Evolutionary conservation across 2,329 filamentous ascomycete species (phyloP).

Genomic region (Trichocomaceae sp.): DNA sequence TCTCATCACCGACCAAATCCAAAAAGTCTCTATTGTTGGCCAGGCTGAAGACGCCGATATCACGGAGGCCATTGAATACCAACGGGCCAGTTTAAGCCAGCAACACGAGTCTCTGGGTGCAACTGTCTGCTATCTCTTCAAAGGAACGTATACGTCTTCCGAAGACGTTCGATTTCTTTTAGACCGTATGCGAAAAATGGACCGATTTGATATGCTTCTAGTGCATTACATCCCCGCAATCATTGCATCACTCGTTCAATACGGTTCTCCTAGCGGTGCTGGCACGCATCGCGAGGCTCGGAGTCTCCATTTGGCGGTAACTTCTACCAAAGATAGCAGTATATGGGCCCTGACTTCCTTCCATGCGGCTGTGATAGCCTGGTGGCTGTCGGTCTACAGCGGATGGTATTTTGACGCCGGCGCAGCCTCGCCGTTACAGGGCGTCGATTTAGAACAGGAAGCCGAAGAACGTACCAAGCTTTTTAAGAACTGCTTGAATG

Average conservation of each 20-base stretch:
- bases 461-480: constrained; percentile 63
- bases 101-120: constrained; percentile 85
- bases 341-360: constrained; percentile 68
- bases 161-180: constrained; percentile 71
- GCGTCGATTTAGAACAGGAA: constrained; percentile 60
- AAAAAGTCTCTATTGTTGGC: constrained; percentile 68
- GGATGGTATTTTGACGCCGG: constrained; percentile 76
- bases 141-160: constrained; percentile 62
- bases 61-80: constrained; percentile 71
- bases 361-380: constrained; percentile 69
- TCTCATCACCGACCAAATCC: constrained; percentile 66
- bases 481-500: constrained; percentile 71
- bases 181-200: constrained; percentile 58
- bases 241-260: constrained; percentile 67
- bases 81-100: constrained; percentile 70
- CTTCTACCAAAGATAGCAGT: constrained; percentile 59
- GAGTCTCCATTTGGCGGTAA: constrained; percentile 62
- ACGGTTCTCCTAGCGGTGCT: constrained; percentile 69
- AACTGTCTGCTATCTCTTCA: constrained; percentile 72
- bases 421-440: constrained; percentile 52
- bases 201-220: constrained; percentile 67
- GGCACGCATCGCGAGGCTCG: constrained; percentile 62
- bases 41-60: constrained; percentile 58
- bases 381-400: constrained; percentile 92
- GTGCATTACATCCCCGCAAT: constrained; percentile 80